Base-by-base conservation (phyloP, 2,329 filamentous ascomycete species). In the Cercospora zeina region DNA sequence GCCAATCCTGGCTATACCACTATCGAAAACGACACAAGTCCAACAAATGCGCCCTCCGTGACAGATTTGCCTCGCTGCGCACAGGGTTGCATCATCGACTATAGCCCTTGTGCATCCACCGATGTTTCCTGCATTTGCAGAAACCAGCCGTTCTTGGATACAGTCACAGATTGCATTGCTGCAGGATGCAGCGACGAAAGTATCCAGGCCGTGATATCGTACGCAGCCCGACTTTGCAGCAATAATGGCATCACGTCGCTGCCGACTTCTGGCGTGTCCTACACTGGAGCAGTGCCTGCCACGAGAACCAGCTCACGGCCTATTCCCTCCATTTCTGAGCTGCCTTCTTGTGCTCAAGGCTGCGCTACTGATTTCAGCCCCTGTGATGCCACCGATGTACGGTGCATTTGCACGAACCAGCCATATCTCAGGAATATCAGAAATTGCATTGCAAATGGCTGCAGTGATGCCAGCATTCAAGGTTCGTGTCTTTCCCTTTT, bases 1-100 rank as follows among this genome's bases (percentile, higher is more conserved):
- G 70, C 70, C 4, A 67, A 68, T 34, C 67, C 68, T 14, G 67
- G 68, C 16, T 71, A 69, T 49, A 59, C 58, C 13, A 59, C 69
- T 24, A 62, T 67, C 47, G 63, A 62, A 3, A 64, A 63, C n/a
- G 58, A 31, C 33, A 56, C 67, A 63, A 66, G n/a, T 58, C 68
- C 64, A 10, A 21, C 54, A 4, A 49, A 36, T 1, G 3, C 21
- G 7, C 51, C 51, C 2, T 21, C 51, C n/a, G 24, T 53, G 11
- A 53, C 49, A 16, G 49, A 53, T 33, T 13, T 53, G 30, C 49
- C 49, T 30, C 14, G 30, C n/a, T 53, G 49, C 30, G 49, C 49
- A 3, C 30, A 31, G 30, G 49, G 30, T 7, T 53, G 49, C 30
- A 13, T 53, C 27, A 34, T 53, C 10, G 49, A 53, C 30, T 53